These are phyloP conservation scores for Protomyces macrosporus DNA, from an alignment of 1,139 yeast genomes.

Conservation along the genomic window DNA sequence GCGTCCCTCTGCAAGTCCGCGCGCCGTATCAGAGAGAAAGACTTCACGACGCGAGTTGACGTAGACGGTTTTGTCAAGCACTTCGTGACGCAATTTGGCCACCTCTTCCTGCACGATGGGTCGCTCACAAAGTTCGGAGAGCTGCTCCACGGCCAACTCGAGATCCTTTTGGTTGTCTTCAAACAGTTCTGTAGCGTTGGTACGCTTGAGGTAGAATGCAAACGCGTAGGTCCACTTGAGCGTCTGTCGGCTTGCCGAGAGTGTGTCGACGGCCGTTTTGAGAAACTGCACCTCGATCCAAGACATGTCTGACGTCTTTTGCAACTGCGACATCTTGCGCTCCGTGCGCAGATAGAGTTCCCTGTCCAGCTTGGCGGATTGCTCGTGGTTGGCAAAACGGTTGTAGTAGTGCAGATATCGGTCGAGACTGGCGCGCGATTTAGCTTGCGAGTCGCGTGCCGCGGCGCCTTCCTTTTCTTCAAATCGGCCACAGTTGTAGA, in stretches of 20 bases:
- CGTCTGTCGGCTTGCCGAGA: conserved; percentile 67
- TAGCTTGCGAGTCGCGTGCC: conserved; percentile 40
- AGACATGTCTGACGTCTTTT: conserved; percentile 58
- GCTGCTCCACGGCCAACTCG: conserved; percentile 68
- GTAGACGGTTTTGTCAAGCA: conserved; percentile 41
- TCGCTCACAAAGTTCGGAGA: conserved; percentile 60
- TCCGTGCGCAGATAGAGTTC: conserved; percentile 60
- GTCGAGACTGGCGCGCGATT: conserved; percentile 46
- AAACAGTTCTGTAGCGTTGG: conserved; percentile 48
- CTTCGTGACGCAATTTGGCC: conserved; percentile 36
- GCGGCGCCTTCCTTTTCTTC: conserved; percentile 44
- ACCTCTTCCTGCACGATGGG: conserved; percentile 37
- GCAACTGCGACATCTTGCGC: conserved; percentile 58
- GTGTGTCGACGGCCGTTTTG: conserved; percentile 58
- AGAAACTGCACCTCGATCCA: conserved; percentile 90
- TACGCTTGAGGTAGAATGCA: conserved; percentile 58
- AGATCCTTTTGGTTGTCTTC: conserved; percentile 71
- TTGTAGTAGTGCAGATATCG: conserved; percentile 74
- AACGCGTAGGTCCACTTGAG: conserved; percentile 90
- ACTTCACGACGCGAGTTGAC: conserved; percentile 39
- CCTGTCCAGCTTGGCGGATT: conserved; percentile 69
- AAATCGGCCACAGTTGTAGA: conserved; percentile 63
- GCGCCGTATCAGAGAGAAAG: conserved; percentile 39
- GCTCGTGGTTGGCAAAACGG: conserved; percentile 70
- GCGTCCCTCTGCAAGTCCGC: conserved; percentile 38